Evolutionary conservation across 345 rosid species (phyloP).

Genomic region (Angophora floribunda): DNA sequence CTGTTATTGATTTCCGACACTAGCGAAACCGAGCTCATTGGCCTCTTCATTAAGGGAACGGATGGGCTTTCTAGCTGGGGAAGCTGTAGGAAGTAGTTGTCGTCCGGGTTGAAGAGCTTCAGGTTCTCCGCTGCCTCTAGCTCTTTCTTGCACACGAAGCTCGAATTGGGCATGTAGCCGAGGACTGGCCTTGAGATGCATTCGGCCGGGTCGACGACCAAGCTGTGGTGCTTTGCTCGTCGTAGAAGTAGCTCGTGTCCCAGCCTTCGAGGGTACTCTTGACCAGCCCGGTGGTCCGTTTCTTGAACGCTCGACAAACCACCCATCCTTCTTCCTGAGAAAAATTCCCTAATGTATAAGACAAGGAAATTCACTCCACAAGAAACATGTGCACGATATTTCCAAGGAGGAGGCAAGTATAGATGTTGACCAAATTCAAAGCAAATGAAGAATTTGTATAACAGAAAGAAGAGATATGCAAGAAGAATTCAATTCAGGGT

Average conservation of each 20-base stretch:
- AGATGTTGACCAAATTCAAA: neutral
- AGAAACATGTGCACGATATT: neutral
- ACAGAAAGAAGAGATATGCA: neutral
- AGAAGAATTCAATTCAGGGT: neutral
- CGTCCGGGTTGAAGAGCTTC: slow-evolving; percentile 26
- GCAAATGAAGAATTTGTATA: neutral
- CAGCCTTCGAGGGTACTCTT: slow-evolving; percentile 50
- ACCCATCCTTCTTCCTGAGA: slow-evolving; percentile 99
- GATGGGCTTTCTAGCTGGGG: slow-evolving; percentile 94
- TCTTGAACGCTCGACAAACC: slow-evolving; percentile 95
- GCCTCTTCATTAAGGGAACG: slow-evolving; percentile 48
- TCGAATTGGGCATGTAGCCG: slow-evolving; percentile 23
- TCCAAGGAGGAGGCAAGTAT: neutral
- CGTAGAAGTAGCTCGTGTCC: slow-evolving; percentile 60
- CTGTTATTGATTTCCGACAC: neutral
- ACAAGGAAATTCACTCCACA: neutral
- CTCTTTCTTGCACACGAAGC: slow-evolving; percentile 70
- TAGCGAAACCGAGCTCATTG: slow-evolving; percentile 8
- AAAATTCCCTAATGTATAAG: neutral
- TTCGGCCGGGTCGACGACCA: slow-evolving; percentile 40
- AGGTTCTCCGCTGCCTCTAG: slow-evolving; percentile 46
- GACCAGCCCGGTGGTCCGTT: slow-evolving; percentile 35
- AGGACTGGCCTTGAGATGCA: slow-evolving; percentile 42
- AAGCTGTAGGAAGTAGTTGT: slow-evolving; percentile 57
- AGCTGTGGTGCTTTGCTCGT: slow-evolving; percentile 45